Evolutionary conservation across 2,329 filamentous ascomycete genomes (phyloP), one percentile per base, ranked within the genome.

Genomic region (Arthrobotrys entomopaga): DNA sequence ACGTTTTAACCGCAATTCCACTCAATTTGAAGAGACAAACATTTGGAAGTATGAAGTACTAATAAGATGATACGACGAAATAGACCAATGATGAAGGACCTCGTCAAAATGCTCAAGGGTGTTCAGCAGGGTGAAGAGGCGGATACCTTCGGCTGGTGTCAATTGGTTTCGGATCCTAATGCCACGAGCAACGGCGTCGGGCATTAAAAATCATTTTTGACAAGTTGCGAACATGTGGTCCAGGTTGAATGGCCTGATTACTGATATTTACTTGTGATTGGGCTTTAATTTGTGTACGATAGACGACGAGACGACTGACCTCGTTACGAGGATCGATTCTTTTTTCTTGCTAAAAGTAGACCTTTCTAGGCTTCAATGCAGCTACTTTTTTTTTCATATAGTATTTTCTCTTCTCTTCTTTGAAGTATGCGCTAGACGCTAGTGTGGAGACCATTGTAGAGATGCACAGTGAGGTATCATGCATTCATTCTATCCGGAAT

Each of bases 51-150:
- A 34, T 34, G 29, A 34, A 34, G 6, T 26, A 24, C 65, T 59
- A 54, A 60, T 58, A n/a, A n/a, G n/a, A n/a, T 38, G 11, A 26
- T 1, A n/a, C 11, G 10, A n/a, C 49, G 61, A 10, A 67, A 76
- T 38, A 77, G 76, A 34, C 75, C 73, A 10, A 75, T 78, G 15
- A 59, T 88, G 24, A 89, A 90, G 83, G 85, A 98, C 43, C 83
- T 97, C 69, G 84, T 85, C 22, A 89, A 90, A 64, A 85, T 98
- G 63, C 56, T 73, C 49, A 91, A 96, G 84, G 92, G 88, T 0
- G 93, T 98, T 75, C 94, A 98, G 84, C 86, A 87, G 42, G 93
- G 93, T 26, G 91, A 90, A 82, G 84, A 90, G 48, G 84, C 90
- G 81, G 94, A 98, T 80, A 83, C 84, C 66, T 91, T 93, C 80